Conservation (phyloP, 192 early-diverging fungal species). For the Coemansia reversa region DNA sequence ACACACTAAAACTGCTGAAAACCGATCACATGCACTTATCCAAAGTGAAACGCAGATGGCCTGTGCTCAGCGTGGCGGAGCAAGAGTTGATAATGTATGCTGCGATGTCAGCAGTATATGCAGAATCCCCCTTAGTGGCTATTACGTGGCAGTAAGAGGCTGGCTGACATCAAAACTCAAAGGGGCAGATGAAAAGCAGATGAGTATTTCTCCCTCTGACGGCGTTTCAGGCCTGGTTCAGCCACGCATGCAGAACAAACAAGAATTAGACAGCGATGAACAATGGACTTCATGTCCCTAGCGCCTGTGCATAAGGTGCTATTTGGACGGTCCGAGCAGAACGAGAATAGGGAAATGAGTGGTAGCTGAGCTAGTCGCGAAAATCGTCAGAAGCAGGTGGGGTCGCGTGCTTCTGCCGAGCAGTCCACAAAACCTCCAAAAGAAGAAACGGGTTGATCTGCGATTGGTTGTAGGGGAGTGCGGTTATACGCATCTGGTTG, state of each 20-base stretch:
- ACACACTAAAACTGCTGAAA: neutral
- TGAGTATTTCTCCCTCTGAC: slow-evolving; percentile 10
- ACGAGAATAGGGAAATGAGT: neutral
- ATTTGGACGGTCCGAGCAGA: neutral
- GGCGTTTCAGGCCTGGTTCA: slow-evolving; percentile 5
- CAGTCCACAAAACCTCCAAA: neutral
- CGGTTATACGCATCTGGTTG: neutral
- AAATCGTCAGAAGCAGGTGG: neutral
- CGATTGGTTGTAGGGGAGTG: neutral
- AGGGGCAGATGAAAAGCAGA: slow-evolving; percentile 3
- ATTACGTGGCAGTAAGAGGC: slow-evolving; percentile 12
- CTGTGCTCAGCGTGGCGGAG: neutral
- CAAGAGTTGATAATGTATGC: neutral
- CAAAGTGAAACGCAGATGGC: neutral
- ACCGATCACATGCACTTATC: neutral
- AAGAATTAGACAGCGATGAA: neutral
- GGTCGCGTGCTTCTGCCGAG: neutral
- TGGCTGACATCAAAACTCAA: neutral
- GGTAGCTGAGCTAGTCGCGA: neutral
- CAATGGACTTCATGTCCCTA: neutral
- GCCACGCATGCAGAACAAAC: neutral
- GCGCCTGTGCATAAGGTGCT: neutral
- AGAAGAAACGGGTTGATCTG: neutral
- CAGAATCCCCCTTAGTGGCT: neutral
- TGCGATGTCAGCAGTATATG: neutral